Percentiles rank a stretch among this genome's conserved stretches.
phyloP scores from a whole-genome alignment of 2,329 filamentous ascomycete species.

The Cordyceps farinosa region DNA sequence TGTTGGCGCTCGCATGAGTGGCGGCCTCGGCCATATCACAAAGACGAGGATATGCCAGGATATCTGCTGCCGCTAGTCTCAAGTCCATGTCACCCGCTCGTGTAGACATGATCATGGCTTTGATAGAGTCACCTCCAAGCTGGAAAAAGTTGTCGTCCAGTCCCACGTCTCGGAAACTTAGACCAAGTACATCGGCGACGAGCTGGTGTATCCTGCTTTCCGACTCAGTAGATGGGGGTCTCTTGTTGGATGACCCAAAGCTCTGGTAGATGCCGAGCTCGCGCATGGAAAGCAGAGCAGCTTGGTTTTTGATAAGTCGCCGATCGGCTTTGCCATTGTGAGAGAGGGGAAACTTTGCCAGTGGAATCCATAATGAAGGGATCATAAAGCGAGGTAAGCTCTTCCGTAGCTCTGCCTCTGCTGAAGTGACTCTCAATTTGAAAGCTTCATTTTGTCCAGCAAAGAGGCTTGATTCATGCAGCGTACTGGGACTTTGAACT shows the following conservation, averaged over 20 bases:
- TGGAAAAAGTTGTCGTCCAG: constrained; percentile 43
- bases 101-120: constrained; percentile 33
- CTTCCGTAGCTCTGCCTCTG: background rate
- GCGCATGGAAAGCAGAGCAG: background rate
- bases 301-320: background rate
- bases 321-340: constrained; percentile 2
- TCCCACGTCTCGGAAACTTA: constrained; percentile 26
- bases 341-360: background rate
- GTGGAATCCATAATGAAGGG: background rate
- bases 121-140: constrained; percentile 43
- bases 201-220: constrained; percentile 4
- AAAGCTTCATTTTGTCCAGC: background rate
- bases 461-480: background rate
- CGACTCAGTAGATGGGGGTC: background rate
- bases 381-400: constrained; percentile 6
- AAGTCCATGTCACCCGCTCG: background rate
- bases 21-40: background rate
- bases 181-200: constrained; percentile 7
- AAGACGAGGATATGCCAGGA: constrained; percentile 30
- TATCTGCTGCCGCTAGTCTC: constrained; percentile 34
- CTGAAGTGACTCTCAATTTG: background rate
- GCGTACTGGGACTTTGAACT: background rate
- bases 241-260: background rate
- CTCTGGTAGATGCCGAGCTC: background rate
- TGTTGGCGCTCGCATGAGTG: background rate